Evolutionary conservation across 2,329 filamentous ascomycete genomes (phyloP).

Genomic region (Aspergillus felis): DNA sequence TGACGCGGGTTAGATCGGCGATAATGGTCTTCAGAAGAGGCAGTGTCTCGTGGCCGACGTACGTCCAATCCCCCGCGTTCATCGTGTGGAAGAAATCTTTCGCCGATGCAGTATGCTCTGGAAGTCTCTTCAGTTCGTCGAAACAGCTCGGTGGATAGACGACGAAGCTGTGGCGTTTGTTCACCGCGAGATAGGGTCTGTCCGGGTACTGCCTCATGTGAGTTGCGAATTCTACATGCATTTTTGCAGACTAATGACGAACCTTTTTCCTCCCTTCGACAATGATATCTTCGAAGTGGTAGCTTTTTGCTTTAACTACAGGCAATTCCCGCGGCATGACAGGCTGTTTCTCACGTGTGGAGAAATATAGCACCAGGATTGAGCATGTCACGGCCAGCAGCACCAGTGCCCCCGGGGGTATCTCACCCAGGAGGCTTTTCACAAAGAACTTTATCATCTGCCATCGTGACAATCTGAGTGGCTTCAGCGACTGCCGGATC

Average conservation of each 20-base stretch:
- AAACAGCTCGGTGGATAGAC: neutral
- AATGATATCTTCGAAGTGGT: neutral
- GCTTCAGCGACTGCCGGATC: neutral
- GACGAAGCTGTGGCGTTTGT: neutral
- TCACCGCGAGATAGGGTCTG: neutral
- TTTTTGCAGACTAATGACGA: neutral
- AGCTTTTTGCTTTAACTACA: neutral
- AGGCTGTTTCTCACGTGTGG: neutral
- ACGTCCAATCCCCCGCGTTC: neutral
- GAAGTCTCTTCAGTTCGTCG: neutral
- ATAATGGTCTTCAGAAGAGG: neutral
- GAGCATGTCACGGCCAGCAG: neutral
- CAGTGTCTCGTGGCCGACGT: neutral
- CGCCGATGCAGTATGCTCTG: neutral
- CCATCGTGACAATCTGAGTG: neutral
- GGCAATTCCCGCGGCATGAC: neutral
- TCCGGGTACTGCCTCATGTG: neutral
- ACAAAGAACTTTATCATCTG: neutral
- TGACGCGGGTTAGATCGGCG: neutral
- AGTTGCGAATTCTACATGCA: neutral
- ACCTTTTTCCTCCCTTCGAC: neutral
- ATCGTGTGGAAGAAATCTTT: neutral
- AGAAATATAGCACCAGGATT: neutral
- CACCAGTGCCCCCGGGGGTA: neutral
- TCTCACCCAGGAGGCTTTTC: neutral